Base-by-base conservation (phyloP, 768 basidiomycete genomes). In the Podaxis mareebaensis region DNA sequence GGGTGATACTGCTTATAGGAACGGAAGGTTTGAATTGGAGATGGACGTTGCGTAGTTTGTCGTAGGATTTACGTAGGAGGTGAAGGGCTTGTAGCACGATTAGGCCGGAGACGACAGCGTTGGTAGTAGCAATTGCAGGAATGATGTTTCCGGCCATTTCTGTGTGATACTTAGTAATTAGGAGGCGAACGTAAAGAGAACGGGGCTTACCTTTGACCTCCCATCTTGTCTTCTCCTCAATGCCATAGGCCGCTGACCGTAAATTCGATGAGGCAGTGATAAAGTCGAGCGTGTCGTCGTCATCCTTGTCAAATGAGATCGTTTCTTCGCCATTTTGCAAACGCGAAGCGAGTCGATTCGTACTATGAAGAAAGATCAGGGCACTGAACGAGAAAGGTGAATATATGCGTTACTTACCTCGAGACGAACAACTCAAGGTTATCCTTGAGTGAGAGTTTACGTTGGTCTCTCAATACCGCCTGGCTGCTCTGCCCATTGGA, bases 81-180 rank as follows among this genome's bases (percentile, higher is more conserved):
- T 95, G 90, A 22, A 98, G 77, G 0, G 95, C 92, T 73, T 98
- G 96, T 51, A 98, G 82, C 24, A 99, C 95, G 71, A 99, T 95
- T 42, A 96, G 79, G 0, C 96, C 97, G 0, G 97, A 91, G 67
- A 99, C 88, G 74, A 99, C 93, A 10, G 97, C 97, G 73, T 99
- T 99, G 24, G 97, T 99, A 3, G 97, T 99, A 4, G 97, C 97
- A 69, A 99, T 99, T 1, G 97, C 97, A 5, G 97, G 97, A 66
- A 99, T 99, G 70, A 99, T 99, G 75, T 99, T 99, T 10, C 97
- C 97, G 0, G 97, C 97, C 93, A 98, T 99, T 76, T 98, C 96
- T 96, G 73, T 42, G 3, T 30, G 13, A 40, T n/a, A 33, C 26
- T 42, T 48, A n/a, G 24, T 56, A 26, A 57, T 53, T 26, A 36